A percentile compares a stretch with the other conserved stretches of the same genome.
Evolutionary conservation across 1,284 basidiomycete genomes (phyloP).

Genomic region (Somion occarium): DNA sequence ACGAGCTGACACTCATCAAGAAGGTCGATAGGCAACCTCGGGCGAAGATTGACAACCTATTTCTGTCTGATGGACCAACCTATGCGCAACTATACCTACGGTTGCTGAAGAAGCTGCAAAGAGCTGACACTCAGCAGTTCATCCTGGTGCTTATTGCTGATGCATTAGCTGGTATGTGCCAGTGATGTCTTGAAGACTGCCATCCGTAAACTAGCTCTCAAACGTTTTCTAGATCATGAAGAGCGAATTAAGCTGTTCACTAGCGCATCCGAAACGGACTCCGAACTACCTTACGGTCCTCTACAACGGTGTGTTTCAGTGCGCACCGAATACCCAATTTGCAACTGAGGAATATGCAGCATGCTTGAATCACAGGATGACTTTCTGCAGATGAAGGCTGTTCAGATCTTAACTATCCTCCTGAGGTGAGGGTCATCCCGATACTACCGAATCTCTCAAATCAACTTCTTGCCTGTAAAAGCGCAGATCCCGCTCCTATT

Average conservation of each 20-base stretch:
- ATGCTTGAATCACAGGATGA: slow-evolving; percentile 86
- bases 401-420: slow-evolving; percentile 85
- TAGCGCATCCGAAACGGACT: slow-evolving; percentile 52
- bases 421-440: slow-evolving; percentile 64
- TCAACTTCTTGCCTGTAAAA: slow-evolving; percentile 19
- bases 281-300: slow-evolving; percentile 82
- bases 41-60: slow-evolving; percentile 67
- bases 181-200: neutral
- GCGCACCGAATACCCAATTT: neutral
- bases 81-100: slow-evolving; percentile 91
- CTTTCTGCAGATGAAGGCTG: slow-evolving; percentile 87
- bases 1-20: slow-evolving; percentile 90
- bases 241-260: slow-evolving; percentile 76
- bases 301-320: slow-evolving; percentile 62
- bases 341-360: slow-evolving; percentile 34
- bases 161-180: slow-evolving; percentile 66
- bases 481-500: slow-evolving; percentile 50
- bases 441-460: neutral
- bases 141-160: slow-evolving; percentile 91
- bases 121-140: slow-evolving; percentile 92
- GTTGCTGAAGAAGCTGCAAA: slow-evolving; percentile 88
- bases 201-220: neutral
- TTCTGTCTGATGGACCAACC: slow-evolving; percentile 73
- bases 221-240: slow-evolving; percentile 55
- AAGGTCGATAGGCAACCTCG: slow-evolving; percentile 80